phyloP scores from a whole-genome alignment of 1,139 yeast species.

The Suhomyces yuchorum region DNA sequence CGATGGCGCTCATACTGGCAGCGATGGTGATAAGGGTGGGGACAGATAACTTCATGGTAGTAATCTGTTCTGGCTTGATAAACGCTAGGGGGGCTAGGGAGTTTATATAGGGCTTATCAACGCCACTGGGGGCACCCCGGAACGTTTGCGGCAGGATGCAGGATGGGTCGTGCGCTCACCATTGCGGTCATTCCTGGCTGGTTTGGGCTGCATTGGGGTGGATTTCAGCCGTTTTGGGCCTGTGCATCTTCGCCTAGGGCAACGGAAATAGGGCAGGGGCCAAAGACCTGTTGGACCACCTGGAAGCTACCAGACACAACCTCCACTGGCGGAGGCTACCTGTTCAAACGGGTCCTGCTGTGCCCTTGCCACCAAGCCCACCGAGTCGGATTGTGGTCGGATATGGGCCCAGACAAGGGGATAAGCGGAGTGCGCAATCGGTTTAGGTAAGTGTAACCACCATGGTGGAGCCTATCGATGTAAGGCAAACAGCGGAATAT shows the following conservation, averaged over 20 bases:
- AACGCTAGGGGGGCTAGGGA: not conserved
- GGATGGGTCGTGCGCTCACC: conserved; percentile 2
- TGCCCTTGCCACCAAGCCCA: too few species aligned
- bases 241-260: not conserved
- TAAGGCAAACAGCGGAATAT: not conserved
- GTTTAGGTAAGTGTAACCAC: not conserved
- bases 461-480: not conserved
- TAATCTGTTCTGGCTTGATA: not conserved
- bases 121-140: not conserved
- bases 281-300: not conserved
- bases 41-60: conserved; percentile 33
- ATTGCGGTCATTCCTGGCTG: conserved; percentile 4
- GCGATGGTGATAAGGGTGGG: conserved; percentile 29
- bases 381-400: not conserved
- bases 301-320: not conserved
- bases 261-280: not conserved
- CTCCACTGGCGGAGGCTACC: too few species aligned
- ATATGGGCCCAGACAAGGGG: not conserved
- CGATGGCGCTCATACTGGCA: conserved; percentile 23
- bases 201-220: conserved; percentile 1
- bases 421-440: conserved; percentile 1
- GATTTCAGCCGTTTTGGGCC: conserved; percentile 1
- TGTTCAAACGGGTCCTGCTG: too few species aligned
- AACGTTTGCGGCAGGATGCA: not conserved
- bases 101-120: conserved; percentile 2